These are phyloP conservation scores for Wickerhamomyces mucosus DNA, from an alignment of 805 yeast genomes.

Conservation along the genomic window DNA sequence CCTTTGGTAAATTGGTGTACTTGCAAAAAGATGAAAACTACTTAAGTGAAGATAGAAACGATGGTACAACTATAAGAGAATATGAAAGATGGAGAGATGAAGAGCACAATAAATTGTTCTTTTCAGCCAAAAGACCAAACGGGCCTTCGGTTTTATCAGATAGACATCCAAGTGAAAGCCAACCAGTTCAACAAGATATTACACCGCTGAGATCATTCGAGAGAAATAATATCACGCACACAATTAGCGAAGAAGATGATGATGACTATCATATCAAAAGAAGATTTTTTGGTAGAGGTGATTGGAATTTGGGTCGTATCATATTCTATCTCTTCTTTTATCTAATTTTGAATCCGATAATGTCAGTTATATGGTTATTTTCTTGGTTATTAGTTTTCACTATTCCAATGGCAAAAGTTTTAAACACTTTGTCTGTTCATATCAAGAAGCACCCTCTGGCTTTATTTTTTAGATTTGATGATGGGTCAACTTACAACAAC, in stretches of 20 bases:
- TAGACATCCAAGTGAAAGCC: neutral
- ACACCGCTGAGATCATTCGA: constrained; percentile 5
- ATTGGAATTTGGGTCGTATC: constrained; percentile 81
- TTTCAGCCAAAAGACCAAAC: constrained; percentile 22
- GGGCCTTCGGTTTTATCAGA: neutral
- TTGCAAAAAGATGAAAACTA: constrained; percentile 73
- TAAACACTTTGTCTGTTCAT: constrained; percentile 60
- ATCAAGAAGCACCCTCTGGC: constrained; percentile 88
- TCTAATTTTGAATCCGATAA: constrained; percentile 57
- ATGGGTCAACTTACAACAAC: constrained; percentile 20
- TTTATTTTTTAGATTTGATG: constrained; percentile 58
- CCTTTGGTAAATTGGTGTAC: constrained; percentile 86
- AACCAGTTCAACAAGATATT: neutral
- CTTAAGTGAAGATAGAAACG: constrained; percentile 77
- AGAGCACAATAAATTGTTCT: constrained; percentile 72
- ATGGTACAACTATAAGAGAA: constrained; percentile 77
- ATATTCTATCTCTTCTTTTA: constrained; percentile 67
- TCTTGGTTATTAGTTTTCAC: constrained; percentile 84
- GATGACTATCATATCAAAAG: constrained; percentile 25
- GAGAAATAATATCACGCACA: constrained; percentile 1
- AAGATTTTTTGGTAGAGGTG: constrained; percentile 83
- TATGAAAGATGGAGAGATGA: constrained; percentile 80
- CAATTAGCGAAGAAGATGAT: constrained; percentile 6
- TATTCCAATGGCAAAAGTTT: constrained; percentile 86
- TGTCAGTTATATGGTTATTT: constrained; percentile 40